Conservation (phyloP, 805 yeast species). For the Cyberlindnera euphorbiae region DNA sequence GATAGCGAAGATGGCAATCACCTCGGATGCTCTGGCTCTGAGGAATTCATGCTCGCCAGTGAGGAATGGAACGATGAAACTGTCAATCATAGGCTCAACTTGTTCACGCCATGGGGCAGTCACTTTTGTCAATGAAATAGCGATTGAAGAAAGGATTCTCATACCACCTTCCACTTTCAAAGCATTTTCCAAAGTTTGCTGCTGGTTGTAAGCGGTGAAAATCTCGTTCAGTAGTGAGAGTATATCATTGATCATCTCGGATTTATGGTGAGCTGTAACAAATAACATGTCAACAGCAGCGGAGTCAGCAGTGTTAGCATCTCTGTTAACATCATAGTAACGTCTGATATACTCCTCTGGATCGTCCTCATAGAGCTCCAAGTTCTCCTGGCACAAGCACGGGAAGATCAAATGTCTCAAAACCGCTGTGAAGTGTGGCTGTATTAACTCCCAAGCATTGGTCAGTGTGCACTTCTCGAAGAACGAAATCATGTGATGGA, state of each 20-base stretch:
- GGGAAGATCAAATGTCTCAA: conserved; percentile 72
- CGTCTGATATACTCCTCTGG: conserved; percentile 85
- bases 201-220: conserved; percentile 31
- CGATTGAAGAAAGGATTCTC: conserved; percentile 70
- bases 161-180: conserved; percentile 78
- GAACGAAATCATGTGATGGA: conserved; percentile 64
- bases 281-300: conserved; percentile 76
- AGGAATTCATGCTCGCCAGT: conserved; percentile 58
- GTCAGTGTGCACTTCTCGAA: conserved; percentile 55
- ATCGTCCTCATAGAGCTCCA: conserved; percentile 76
- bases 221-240: conserved; percentile 53
- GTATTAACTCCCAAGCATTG: conserved; percentile 55
- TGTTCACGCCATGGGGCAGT: conserved; percentile 53
- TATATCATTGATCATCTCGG: conserved; percentile 49
- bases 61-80: conserved; percentile 69
- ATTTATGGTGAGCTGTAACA: conserved; percentile 52
- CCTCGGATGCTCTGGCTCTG: conserved; percentile 71
- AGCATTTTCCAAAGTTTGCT: conserved; percentile 36
- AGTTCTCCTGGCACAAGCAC: conserved; percentile 62
- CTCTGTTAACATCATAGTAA: conserved; percentile 61
- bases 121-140: conserved; percentile 41
- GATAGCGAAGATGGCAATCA: conserved; percentile 37
- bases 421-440: conserved; percentile 60
- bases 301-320: conserved; percentile 63
- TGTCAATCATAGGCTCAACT: conserved; percentile 63